phyloP scores from a whole-genome alignment of 768 basidiomycete genomes.

The Rhodotorula toruloides region DNA sequence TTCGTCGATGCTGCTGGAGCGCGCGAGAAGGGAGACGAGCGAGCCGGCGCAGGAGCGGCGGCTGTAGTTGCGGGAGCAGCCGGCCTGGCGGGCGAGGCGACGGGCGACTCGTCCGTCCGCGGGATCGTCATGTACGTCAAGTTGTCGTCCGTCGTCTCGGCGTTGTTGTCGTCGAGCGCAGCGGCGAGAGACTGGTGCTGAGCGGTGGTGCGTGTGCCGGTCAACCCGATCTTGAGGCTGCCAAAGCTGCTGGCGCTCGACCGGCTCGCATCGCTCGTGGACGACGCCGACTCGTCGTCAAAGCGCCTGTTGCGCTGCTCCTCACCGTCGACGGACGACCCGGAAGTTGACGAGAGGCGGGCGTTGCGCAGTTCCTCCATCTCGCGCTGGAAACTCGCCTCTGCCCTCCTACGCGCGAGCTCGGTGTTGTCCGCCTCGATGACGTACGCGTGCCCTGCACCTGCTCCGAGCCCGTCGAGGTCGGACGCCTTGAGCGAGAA shows the following conservation, averaged over 20 bases:
- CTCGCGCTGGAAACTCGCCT: conserved; percentile 24
- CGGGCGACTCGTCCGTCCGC: background rate
- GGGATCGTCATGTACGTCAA: conserved; percentile 28
- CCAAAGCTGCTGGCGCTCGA: conserved; percentile 1
- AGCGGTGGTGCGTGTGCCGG: background rate
- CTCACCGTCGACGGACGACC: background rate
- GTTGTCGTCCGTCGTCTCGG: conserved; percentile 17
- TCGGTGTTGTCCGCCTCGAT: conserved; percentile 35
- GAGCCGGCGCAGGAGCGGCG: background rate
- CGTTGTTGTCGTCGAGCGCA: background rate
- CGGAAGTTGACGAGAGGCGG: background rate
- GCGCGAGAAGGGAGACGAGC: no score
- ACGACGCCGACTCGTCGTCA: conserved; percentile 19
- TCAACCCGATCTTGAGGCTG: conserved; percentile 18
- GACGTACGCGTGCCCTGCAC: background rate
- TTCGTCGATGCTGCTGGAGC: background rate
- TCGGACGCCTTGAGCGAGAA: conserved; percentile 1
- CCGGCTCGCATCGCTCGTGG: background rate
- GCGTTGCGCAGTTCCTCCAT: conserved; percentile 27
- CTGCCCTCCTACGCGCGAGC: conserved; percentile 13
- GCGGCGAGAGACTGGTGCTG: background rate
- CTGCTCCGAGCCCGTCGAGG: background rate
- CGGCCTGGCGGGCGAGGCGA: background rate
- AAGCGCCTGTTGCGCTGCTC: background rate
- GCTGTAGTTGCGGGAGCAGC: background rate